Conservation (phyloP, 2,329 filamentous ascomycete species). For the Geosmithia flava region DNA sequence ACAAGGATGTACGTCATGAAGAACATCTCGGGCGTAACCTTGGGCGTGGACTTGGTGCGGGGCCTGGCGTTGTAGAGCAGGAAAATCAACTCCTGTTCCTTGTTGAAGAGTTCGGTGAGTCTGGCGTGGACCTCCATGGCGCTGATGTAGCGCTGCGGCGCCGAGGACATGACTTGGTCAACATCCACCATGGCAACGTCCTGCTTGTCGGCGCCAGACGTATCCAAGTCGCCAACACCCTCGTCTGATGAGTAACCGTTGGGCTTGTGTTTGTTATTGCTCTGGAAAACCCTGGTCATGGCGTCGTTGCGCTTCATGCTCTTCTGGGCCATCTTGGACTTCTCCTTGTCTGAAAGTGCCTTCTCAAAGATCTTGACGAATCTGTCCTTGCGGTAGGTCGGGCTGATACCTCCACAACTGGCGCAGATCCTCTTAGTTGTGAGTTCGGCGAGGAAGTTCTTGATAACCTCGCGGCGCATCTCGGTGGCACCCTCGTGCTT, state of each 20-base stretch:
- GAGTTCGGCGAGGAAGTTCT: slow-evolving; percentile 69
- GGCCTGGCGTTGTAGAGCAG: slow-evolving; percentile 77
- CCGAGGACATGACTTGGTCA: slow-evolving; percentile 13
- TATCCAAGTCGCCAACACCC: slow-evolving; percentile 52
- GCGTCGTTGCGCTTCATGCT: slow-evolving; percentile 59
- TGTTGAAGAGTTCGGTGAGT: slow-evolving; percentile 68
- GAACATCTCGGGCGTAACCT: slow-evolving; percentile 78
- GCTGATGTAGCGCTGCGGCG: slow-evolving; percentile 62
- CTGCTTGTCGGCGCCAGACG: slow-evolving; percentile 3
- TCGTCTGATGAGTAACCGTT: slow-evolving; percentile 47
- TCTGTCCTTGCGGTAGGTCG: slow-evolving; percentile 76
- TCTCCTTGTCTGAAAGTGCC: slow-evolving; percentile 60
- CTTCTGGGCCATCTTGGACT: slow-evolving; percentile 61
- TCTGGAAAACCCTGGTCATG: slow-evolving; percentile 32
- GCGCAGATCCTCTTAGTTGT: slow-evolving; percentile 57
- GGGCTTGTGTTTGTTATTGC: slow-evolving; percentile 24
- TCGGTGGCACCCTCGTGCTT: slow-evolving; percentile 81
- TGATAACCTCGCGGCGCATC: slow-evolving; percentile 62
- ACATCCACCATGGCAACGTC: slow-evolving; percentile 19
- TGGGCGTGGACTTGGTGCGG: slow-evolving; percentile 37
- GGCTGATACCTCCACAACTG: slow-evolving; percentile 57
- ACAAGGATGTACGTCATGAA: slow-evolving; percentile 81
- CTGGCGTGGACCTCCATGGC: slow-evolving; percentile 74
- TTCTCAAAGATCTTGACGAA: slow-evolving; percentile 92
- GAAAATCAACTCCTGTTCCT: slow-evolving; percentile 71